Conservation (phyloP, 306 rosid species). For the Acacia confusa region DNA sequence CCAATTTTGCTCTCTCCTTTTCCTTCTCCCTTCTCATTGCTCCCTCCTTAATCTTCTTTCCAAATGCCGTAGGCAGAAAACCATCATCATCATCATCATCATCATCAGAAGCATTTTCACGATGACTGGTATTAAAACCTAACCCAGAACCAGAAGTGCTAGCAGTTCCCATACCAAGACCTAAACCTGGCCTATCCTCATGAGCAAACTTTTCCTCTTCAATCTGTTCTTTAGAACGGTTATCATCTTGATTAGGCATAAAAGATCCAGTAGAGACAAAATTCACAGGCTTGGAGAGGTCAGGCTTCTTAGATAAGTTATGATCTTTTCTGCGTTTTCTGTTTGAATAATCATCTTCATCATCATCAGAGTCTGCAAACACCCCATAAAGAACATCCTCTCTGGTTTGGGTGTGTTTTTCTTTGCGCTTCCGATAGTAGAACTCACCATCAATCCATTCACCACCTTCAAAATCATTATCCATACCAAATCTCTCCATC, state of each 20-base stretch:
- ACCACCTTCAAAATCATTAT: conserved; percentile 77
- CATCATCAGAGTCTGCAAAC: conserved; percentile 57
- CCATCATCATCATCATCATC: conserved; percentile 30
- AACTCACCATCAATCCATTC: conserved; percentile 76
- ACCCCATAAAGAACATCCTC: conserved; percentile 73
- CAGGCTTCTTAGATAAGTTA: conserved; percentile 42
- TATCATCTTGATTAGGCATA: conserved; percentile 68
- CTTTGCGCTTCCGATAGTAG: conserved; percentile 63
- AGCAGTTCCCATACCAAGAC: conserved; percentile 58
- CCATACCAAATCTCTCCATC: conserved; percentile 81
- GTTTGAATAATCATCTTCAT: conserved; percentile 44
- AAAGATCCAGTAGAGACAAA: conserved; percentile 77
- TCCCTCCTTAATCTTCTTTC: conserved; percentile 83
- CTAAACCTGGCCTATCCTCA: conserved; percentile 52
- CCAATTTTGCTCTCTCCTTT: conserved; percentile 52
- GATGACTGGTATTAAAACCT: conserved; percentile 40
- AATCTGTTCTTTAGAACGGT: conserved; percentile 39
- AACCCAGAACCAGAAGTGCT: conserved; percentile 50
- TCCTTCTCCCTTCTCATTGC: conserved; percentile 72
- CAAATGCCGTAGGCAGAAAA: conserved; percentile 76
- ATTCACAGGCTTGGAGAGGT: conserved; percentile 76
- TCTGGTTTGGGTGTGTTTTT: conserved; percentile 68
- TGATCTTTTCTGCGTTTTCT: conserved; percentile 62
- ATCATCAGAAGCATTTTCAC: conserved; percentile 32
- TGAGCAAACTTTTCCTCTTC: conserved; percentile 19